Conservation (phyloP, 257 asterid genomes). For the Przewalskia tangutica region DNA sequence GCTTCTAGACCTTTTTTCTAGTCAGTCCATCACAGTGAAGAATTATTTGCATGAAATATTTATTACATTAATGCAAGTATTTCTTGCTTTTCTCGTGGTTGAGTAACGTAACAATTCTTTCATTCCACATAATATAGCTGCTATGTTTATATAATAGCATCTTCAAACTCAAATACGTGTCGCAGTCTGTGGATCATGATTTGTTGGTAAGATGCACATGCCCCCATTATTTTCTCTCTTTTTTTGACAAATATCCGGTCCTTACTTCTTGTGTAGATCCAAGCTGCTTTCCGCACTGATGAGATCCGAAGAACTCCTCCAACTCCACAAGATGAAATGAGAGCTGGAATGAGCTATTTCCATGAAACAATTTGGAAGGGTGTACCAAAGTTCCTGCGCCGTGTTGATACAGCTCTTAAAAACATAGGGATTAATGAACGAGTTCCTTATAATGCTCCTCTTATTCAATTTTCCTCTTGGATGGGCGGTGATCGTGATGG, state of each 20-base stretch:
- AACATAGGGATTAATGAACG: constrained; percentile 43
- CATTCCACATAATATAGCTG: not conserved
- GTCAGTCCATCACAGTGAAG: not conserved
- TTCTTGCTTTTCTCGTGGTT: not conserved
- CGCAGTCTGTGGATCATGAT: not conserved
- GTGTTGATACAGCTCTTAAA: constrained; percentile 42
- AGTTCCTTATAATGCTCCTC: constrained; percentile 44
- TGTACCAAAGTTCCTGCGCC: constrained; percentile 39
- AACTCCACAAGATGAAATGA: constrained; percentile 51
- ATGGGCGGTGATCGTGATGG: constrained; percentile 60
- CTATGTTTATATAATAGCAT: not conserved
- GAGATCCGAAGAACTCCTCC: constrained; percentile 49
- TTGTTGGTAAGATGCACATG: not conserved
- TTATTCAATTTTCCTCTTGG: constrained; percentile 49
- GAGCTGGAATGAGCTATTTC: constrained; percentile 53
- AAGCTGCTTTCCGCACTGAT: constrained; percentile 50
- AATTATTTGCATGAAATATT: not conserved
- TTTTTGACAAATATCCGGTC: not conserved
- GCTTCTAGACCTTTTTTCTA: not conserved
- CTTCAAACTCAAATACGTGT: not conserved
- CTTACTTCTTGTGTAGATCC: constrained; percentile 16
- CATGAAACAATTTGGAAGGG: constrained; percentile 53
- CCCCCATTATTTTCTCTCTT: not conserved
- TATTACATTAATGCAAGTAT: not conserved
- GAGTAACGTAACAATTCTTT: not conserved